phyloP scores from a whole-genome alignment of 257 asterid species.

The Jaltomata sinuosa region DNA sequence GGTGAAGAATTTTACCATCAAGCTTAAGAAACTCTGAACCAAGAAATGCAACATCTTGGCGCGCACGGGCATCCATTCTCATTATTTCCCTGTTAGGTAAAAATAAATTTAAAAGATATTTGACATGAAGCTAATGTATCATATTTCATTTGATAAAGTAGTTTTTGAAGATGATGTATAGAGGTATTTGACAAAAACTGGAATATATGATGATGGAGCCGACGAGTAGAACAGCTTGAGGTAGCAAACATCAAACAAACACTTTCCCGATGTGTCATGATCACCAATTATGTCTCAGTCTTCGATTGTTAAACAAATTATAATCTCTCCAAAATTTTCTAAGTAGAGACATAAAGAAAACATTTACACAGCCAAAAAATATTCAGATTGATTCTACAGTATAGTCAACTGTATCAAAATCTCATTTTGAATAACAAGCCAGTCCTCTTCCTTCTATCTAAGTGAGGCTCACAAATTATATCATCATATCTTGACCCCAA shows the following conservation, averaged over 20 bases:
- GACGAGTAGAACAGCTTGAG: neutral
- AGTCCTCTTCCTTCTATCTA: neutral
- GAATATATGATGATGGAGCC: neutral
- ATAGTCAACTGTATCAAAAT: neutral
- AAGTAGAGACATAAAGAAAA: neutral
- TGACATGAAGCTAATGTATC: neutral
- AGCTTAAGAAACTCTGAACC: conserved; percentile 88
- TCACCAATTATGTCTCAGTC: neutral
- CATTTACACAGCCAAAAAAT: neutral
- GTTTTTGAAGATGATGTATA: neutral
- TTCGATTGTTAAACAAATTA: neutral
- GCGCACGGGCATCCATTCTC: conserved; percentile 90
- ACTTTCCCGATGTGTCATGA: neutral
- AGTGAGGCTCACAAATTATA: neutral
- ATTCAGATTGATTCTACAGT: neutral
- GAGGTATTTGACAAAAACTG: neutral
- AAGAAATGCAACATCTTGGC: conserved; percentile 85
- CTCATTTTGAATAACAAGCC: neutral
- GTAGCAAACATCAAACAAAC: neutral
- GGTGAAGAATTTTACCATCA: conserved; percentile 54
- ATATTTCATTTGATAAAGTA: neutral
- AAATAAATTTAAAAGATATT: conserved; percentile 4
- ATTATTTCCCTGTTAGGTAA: conserved; percentile 48
- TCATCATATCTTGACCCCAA: neutral
- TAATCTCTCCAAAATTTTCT: neutral